Conservation (phyloP, 164 flowering plant genomes). For the Macadamia tetraphylla region DNA sequence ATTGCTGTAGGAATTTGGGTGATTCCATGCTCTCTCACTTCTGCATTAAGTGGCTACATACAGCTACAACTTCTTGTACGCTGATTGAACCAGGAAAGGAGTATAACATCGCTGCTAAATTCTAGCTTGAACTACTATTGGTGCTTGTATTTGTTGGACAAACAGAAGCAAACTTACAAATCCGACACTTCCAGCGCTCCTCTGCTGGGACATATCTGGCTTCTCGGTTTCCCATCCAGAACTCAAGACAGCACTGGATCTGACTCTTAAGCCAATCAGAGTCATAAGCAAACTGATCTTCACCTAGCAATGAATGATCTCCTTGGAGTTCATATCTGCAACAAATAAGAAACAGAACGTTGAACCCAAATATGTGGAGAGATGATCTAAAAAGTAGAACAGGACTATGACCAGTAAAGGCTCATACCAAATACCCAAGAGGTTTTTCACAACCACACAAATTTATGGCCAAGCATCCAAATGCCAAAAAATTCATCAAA, state of each 20-base stretch:
- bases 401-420: no score
- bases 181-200: constrained; percentile 79
- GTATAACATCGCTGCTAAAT: neutral
- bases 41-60: no score
- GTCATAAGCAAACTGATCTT: constrained; percentile 52
- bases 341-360: neutral
- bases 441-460: neutral
- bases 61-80: no score
- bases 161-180: constrained; percentile 46
- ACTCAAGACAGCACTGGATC: constrained; percentile 44
- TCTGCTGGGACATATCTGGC: constrained; percentile 45
- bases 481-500: neutral
- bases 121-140: neutral
- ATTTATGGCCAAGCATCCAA: neutral
- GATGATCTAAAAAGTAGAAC: no score
- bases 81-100: neutral
- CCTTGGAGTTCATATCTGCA: constrained; percentile 74
- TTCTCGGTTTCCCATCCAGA: constrained; percentile 71
- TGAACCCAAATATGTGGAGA: neutral
- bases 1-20: no score
- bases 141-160: constrained; percentile 33
- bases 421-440: neutral
- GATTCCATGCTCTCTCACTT: no score
- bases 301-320: constrained; percentile 64
- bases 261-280: constrained; percentile 45